Conservation (phyloP, 2,329 filamentous ascomycete genomes). For the Neonectria hederae region DNA sequence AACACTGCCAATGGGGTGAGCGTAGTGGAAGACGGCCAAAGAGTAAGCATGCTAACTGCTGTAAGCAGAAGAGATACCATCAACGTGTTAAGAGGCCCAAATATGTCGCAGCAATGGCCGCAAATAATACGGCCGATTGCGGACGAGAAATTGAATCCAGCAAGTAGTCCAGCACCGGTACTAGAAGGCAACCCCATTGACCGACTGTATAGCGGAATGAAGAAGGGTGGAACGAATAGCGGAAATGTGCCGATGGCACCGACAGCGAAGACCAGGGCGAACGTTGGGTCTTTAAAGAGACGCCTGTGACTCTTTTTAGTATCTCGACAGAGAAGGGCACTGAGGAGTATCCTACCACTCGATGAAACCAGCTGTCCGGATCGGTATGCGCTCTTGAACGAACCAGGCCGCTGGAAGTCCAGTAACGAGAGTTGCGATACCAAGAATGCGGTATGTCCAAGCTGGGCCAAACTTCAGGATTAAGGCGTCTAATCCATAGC, state of each 20-base stretch:
- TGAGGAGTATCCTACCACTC: conserved; percentile 54
- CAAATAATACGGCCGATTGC: conserved; percentile 65
- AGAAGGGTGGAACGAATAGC: conserved; percentile 69
- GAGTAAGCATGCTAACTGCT: conserved; percentile 65
- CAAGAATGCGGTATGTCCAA: conserved; percentile 64
- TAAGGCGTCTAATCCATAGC: conserved; percentile 59
- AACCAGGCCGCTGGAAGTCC: conserved; percentile 65
- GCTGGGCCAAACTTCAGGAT: conserved; percentile 56
- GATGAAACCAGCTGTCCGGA: conserved; percentile 46
- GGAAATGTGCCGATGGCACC: conserved; percentile 67
- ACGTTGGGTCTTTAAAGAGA: conserved; percentile 62
- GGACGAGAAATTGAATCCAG: conserved; percentile 69
- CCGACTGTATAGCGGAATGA: conserved; percentile 64
- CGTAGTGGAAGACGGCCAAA: conserved; percentile 68
- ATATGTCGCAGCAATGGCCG: conserved; percentile 62
- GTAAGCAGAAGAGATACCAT: conserved; percentile 61
- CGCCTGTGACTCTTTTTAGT: conserved; percentile 45
- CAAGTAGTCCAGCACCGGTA: conserved; percentile 65
- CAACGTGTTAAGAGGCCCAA: conserved; percentile 66
- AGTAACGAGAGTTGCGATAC: conserved; percentile 61
- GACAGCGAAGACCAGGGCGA: conserved; percentile 62
- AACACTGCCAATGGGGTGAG: conserved; percentile 65
- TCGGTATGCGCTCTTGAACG: conserved; percentile 55
- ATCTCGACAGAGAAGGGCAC: background rate
- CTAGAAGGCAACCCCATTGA: conserved; percentile 63